A percentile compares a stretch with the other conserved stretches of the same genome.
These are phyloP conservation scores for Adansonia grandidieri DNA, from an alignment of 441 rosid species.

Conservation along the genomic window DNA sequence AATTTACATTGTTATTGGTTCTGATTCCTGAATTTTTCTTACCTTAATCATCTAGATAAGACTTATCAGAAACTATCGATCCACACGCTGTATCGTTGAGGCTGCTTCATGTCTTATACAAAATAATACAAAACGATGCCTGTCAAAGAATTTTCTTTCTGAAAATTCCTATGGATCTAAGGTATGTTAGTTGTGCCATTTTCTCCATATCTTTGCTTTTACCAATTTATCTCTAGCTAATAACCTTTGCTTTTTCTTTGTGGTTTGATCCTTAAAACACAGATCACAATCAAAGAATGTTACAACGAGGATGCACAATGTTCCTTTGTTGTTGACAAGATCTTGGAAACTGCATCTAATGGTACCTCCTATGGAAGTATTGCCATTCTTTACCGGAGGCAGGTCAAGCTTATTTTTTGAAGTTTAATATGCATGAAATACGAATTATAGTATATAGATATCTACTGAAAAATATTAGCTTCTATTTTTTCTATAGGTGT, in stretches of 20 bases:
- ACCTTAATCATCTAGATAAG: conserved; percentile 60
- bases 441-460: conserved; percentile 10
- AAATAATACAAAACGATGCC: conserved; percentile 72
- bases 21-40: conserved; percentile 19
- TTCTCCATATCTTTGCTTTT: neutral
- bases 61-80: conserved; percentile 84
- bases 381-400: conserved; percentile 94
- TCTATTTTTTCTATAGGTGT: conserved; percentile 56
- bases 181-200: conserved; percentile 47
- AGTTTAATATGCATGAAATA: conserved; percentile 25
- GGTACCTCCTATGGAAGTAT: conserved; percentile 65
- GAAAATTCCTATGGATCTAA: conserved; percentile 89
- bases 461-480: conserved; percentile 30
- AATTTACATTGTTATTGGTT: conserved; percentile 19
- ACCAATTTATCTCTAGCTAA: conserved; percentile 17
- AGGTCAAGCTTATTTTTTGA: conserved; percentile 58
- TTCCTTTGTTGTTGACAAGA: conserved; percentile 86
- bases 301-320: conserved; percentile 88
- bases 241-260: conserved; percentile 25
- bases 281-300: conserved; percentile 88
- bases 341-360: conserved; percentile 61
- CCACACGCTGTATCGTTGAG: conserved; percentile 86
- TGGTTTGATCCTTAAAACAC: conserved; percentile 32
- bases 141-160: conserved; percentile 65
- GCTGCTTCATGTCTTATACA: conserved; percentile 86